Conservation (phyloP, 352 stramenopile species). For the Phytophthora tubulina region DNA sequence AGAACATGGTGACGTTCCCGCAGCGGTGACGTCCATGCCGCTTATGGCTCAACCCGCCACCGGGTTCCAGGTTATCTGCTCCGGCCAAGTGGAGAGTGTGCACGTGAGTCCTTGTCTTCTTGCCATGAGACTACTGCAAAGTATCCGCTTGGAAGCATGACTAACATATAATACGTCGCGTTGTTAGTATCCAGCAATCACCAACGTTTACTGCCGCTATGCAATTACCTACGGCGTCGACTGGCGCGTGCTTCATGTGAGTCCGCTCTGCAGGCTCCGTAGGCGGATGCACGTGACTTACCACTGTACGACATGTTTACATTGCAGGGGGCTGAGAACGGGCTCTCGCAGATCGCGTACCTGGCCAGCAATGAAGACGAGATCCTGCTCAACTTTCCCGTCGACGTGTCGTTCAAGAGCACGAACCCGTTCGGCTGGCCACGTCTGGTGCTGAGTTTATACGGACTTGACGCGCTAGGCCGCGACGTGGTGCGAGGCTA, state of each 20-base stretch:
- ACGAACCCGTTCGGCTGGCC: conserved; percentile 97
- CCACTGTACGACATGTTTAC: background rate
- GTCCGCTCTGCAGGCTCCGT: background rate
- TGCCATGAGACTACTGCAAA: too few species aligned
- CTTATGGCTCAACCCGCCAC: conserved; percentile 36
- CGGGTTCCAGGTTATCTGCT: conserved; percentile 70
- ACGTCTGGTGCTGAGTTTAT: conserved; percentile 89
- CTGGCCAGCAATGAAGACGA: conserved; percentile 54
- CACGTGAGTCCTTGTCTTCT: conserved; percentile 38
- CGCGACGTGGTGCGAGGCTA: conserved; percentile 94
- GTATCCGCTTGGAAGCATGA: background rate
- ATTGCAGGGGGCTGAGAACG: conserved; percentile 74
- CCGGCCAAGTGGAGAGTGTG: conserved; percentile 68
- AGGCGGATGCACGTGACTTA: conserved; percentile 7
- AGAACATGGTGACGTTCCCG: background rate
- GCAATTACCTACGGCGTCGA: conserved; percentile 92
- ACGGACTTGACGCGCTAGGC: conserved; percentile 91
- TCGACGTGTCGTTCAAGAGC: conserved; percentile 96
- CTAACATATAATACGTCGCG: background rate
- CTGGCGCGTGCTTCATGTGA: conserved; percentile 92
- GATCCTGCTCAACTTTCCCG: conserved; percentile 96
- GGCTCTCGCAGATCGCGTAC: conserved; percentile 91
- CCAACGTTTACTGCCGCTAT: conserved; percentile 95
- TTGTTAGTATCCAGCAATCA: conserved; percentile 70
- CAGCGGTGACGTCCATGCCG: conserved; percentile 4